Evolutionary conservation across 768 basidiomycete genomes (phyloP).

Genomic region (Suillus alpinus): DNA sequence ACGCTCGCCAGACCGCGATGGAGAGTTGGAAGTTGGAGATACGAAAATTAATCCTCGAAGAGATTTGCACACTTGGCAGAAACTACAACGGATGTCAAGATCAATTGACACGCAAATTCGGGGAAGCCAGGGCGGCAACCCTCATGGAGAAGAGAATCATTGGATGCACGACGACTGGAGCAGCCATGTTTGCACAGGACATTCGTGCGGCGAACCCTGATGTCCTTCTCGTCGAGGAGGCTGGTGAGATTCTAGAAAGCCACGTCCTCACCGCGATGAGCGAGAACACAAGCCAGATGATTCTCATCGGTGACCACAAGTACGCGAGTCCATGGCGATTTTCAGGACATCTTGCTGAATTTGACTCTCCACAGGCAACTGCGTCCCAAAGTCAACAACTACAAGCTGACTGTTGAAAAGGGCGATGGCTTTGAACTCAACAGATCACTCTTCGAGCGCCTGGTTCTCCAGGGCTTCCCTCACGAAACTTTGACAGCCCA

Average conservation of each 20-base stretch:
- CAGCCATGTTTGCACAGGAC: slow-evolving; percentile 53
- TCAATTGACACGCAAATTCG: slow-evolving; percentile 34
- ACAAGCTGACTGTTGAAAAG: slow-evolving; percentile 63
- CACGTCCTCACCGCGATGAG: slow-evolving; percentile 61
- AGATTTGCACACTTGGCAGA: slow-evolving; percentile 30
- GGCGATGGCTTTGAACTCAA: slow-evolving; percentile 67
- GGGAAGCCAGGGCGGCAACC: slow-evolving; percentile 30
- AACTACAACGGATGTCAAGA: slow-evolving; percentile 42
- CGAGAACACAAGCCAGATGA: slow-evolving; percentile 44
- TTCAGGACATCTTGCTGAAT: not conserved
- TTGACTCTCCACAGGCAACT: slow-evolving; percentile 47
- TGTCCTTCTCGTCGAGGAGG: slow-evolving; percentile 67
- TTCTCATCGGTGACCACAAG: slow-evolving; percentile 76
- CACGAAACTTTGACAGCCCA: slow-evolving; percentile 55
- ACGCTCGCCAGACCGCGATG: slow-evolving; percentile 24
- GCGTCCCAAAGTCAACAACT: slow-evolving; percentile 70
- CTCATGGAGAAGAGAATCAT: slow-evolving; percentile 53
- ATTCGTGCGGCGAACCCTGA: slow-evolving; percentile 47
- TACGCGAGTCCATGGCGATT: slow-evolving; percentile 28
- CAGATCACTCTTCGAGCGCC: slow-evolving; percentile 64
- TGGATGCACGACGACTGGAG: slow-evolving; percentile 68
- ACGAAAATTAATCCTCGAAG: slow-evolving; percentile 31
- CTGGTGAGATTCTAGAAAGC: slow-evolving; percentile 70
- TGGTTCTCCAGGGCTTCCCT: slow-evolving; percentile 60
- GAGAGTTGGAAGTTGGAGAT: slow-evolving; percentile 36